phyloP scores from a whole-genome alignment of 228 moss, liverwort and hornwort species.

The Sphagnum fallax region DNA sequence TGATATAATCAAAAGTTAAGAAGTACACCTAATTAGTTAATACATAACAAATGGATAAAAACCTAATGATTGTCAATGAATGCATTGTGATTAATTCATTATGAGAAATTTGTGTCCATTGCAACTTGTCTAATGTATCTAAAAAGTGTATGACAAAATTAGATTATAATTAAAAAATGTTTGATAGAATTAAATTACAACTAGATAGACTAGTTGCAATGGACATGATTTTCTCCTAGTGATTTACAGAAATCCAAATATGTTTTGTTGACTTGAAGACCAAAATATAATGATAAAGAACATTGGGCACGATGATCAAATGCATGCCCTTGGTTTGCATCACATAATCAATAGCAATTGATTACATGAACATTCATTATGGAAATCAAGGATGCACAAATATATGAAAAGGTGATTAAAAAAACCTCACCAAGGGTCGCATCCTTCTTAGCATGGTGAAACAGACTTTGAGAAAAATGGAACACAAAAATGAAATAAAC shows the following conservation, averaged over 20 bases:
- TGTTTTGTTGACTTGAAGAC: conserved; percentile 60
- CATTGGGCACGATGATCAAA: not conserved
- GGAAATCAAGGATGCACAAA: not conserved
- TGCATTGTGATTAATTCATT: conserved; percentile 37
- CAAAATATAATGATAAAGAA: not conserved
- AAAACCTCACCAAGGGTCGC: conserved; percentile 75
- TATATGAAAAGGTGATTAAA: conserved; percentile 6
- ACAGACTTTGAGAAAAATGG: conserved; percentile 45
- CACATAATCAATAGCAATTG: too few relatives aligned
- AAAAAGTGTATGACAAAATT: too few relatives aligned
- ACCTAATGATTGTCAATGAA: conserved; percentile 68
- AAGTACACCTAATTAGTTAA: conserved; percentile 80
- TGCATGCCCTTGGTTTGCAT: not conserved
- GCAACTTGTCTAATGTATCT: too few relatives aligned
- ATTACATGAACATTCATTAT: conserved; percentile 2
- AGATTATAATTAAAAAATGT: too few relatives aligned
- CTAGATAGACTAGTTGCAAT: too few relatives aligned
- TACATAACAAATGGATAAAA: conserved; percentile 89
- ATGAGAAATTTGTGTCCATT: too few relatives aligned
- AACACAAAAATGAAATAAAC: not conserved
- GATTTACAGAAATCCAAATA: conserved; percentile 87
- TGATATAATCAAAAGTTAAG: not conserved
- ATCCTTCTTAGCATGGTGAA: conserved; percentile 80
- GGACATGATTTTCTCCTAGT: too few relatives aligned
- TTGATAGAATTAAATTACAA: too few relatives aligned